Evolutionary conservation across 257 asterid species (phyloP).

Genomic region (Nicotiana tomentosiformis): DNA sequence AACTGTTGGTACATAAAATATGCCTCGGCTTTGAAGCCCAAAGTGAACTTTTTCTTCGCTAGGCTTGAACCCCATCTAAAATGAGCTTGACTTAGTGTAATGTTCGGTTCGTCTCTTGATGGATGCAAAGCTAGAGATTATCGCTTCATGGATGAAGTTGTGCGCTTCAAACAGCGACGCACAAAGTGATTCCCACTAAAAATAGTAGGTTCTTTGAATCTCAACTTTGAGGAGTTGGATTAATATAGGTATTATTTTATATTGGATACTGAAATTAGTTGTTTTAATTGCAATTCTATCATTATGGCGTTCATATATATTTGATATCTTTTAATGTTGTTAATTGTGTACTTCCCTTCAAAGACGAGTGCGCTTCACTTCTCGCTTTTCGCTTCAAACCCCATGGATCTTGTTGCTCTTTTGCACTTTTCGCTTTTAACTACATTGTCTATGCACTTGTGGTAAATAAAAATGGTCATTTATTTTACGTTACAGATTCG

Average conservation of each 20-base stretch:
- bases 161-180: background rate
- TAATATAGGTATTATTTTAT: background rate
- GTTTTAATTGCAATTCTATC: background rate
- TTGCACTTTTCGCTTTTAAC: background rate
- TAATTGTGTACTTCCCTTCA: too few species aligned
- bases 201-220: background rate
- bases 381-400: too few species aligned
- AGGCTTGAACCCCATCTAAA: background rate
- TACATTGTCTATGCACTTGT: background rate
- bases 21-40: background rate
- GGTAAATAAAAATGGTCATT: background rate
- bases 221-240: background rate
- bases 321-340: background rate
- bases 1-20: background rate
- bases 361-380: too few species aligned
- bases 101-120: background rate
- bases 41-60: background rate
- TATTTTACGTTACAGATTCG: background rate
- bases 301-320: background rate
- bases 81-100: background rate
- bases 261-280: background rate
- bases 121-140: background rate
- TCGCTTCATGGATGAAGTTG: background rate
- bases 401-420: too few species aligned
- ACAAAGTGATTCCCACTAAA: background rate